Evolutionary conservation across 2,329 filamentous ascomycete genomes (phyloP).

Genomic region (Penicillium sp.): DNA sequence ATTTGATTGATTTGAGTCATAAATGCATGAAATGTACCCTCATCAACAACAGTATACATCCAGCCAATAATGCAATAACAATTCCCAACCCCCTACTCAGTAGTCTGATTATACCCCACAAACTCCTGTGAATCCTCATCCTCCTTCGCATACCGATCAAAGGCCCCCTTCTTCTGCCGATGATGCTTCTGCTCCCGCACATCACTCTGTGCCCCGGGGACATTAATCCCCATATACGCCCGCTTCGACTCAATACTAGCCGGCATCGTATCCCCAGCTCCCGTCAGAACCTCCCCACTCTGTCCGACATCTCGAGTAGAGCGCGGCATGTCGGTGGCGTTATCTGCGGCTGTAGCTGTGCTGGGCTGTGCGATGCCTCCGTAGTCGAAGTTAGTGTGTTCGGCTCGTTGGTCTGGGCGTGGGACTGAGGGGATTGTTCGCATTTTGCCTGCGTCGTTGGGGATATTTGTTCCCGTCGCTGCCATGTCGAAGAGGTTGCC

Average conservation of each 20-base stretch:
- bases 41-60: too few species aligned
- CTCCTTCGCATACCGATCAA: conserved; percentile 43
- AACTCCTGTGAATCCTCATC: conserved; percentile 37
- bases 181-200: conserved; percentile 45
- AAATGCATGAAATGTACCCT: too few species aligned
- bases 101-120: conserved; percentile 34
- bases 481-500: conserved; percentile 48
- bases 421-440: conserved; percentile 54
- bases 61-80: background rate
- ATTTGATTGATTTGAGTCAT: too few species aligned
- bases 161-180: conserved; percentile 40
- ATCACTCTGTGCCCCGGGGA: conserved; percentile 43
- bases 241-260: conserved; percentile 44
- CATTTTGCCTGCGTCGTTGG: conserved; percentile 51
- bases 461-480: conserved; percentile 43
- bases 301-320: conserved; percentile 40
- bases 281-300: conserved; percentile 44
- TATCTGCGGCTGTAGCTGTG: conserved; percentile 51
- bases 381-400: conserved; percentile 37
- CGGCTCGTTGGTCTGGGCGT: conserved; percentile 50
- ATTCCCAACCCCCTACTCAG: conserved; percentile 27
- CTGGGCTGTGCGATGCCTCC: conserved; percentile 41
- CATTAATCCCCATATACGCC: conserved; percentile 28
- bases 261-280: conserved; percentile 46
- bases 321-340: conserved; percentile 52